Conservation (phyloP, 129 eudicot species). For the Flaveria trinervia region DNA sequence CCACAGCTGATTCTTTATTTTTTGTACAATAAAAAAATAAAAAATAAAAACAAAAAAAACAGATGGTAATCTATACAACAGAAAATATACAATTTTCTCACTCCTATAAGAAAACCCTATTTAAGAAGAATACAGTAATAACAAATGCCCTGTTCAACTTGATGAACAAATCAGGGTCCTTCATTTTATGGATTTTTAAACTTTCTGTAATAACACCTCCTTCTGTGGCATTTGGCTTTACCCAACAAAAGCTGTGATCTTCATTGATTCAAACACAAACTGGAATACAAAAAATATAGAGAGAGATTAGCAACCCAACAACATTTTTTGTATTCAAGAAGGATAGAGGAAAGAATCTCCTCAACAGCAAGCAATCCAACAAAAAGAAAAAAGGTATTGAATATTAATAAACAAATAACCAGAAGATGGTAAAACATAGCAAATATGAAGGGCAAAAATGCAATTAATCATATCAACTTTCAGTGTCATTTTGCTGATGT, state of each 20-base stretch:
- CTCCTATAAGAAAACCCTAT: slow-evolving; percentile 31
- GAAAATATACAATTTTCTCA: slow-evolving; percentile 27
- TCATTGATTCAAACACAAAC: slow-evolving; percentile 39
- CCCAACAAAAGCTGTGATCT: slow-evolving; percentile 26
- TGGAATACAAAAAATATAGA: slow-evolving; percentile 32
- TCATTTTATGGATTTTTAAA: slow-evolving; percentile 41
- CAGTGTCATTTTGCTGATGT: slow-evolving; percentile 10
- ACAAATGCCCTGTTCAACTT: slow-evolving; percentile 40
- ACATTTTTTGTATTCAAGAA: slow-evolving; percentile 19
- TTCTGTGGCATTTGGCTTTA: slow-evolving; percentile 23
- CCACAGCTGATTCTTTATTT: slow-evolving; percentile 11
- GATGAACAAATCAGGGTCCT: slow-evolving; percentile 54
- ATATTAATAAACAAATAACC: slow-evolving; percentile 14
- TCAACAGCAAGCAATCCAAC: slow-evolving; percentile 46
- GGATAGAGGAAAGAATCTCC: slow-evolving; percentile 45
- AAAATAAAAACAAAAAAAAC: not conserved
- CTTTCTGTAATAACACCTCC: slow-evolving; percentile 36
- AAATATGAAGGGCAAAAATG: slow-evolving; percentile 45
- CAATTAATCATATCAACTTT: slow-evolving; percentile 40
- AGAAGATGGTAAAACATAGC: slow-evolving; percentile 40
- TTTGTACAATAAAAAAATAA: slow-evolving; percentile 7
- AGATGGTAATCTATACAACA: slow-evolving; percentile 14
- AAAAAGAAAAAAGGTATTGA: slow-evolving; percentile 26
- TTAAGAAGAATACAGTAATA: slow-evolving; percentile 22
- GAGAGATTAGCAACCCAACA: slow-evolving; percentile 25